Evolutionary conservation across 163 green algal genomes (phyloP), one percentile per base, ranked within the genome.

Genomic region (Trebouxiophyceae sp.): DNA sequence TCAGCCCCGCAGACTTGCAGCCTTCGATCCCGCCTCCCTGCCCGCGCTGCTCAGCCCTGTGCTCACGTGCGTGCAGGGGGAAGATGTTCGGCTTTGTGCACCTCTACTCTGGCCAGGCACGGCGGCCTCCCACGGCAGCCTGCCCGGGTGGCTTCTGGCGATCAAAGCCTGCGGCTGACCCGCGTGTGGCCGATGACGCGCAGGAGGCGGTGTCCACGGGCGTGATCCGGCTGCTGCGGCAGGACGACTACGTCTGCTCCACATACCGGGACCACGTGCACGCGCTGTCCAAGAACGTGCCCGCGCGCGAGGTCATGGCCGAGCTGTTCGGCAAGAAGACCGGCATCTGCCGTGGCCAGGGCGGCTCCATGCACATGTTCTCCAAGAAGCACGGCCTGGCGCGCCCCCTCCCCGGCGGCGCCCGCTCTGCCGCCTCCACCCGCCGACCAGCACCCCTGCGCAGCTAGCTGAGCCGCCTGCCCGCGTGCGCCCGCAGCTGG

Each of bases 321-420:
- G 93, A 99, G 86, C 87, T 99, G 68, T 99, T 97, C 78, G 93
- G 93, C 76, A 99, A 99, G 85, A 88, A 90, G 72, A 97, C 93
- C 0, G 93, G 93, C 56, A 87, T 89, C 74, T 97, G 90, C 86
- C 70, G 88, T 32, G 92, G 92, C 33, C 86, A 95, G 74, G 92
- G 92, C 34, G 93, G 93, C 61, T 96, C 87, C 57, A 99, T 99
- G 93, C 93, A 99, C 82, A 95, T 99, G 83, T 99, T 99, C 78
- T 90, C 82, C 60, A 63, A 76, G 30, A 88, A 97, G 79, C 65
- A 89, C 68, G 80, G 79, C 61, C 76, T 96, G 66, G 76, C 91
- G 72, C 68, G 87, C n/a, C n/a, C n/a, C n/a, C n/a, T n/a, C n/a
- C n/a, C n/a, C n/a, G n/a, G n/a, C n/a, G n/a, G n/a, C n/a, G n/a